A percentile compares a stretch with the other conserved stretches of the same genome.
phyloP scores from a whole-genome alignment of 1,284 basidiomycete genomes.

The Lentinula novae-zelandiae region DNA sequence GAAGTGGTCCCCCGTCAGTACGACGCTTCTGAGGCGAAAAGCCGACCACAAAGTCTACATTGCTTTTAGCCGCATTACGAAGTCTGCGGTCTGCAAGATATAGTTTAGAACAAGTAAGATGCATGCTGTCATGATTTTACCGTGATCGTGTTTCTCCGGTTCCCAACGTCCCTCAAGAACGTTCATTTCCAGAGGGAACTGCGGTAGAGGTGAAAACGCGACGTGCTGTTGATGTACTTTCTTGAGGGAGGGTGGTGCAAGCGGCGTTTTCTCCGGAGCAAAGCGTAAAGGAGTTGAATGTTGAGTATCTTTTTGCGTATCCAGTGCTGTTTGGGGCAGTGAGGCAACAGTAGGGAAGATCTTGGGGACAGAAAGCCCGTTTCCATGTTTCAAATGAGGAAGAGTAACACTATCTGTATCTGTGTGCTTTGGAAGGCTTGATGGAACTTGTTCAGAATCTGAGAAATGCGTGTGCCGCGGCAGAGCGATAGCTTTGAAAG shows the following conservation, averaged over 20 bases:
- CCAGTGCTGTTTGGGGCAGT: neutral
- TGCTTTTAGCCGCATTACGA: neutral
- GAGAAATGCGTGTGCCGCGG: neutral
- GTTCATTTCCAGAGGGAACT: neutral
- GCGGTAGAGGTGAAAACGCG: neutral
- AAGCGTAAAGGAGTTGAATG: neutral
- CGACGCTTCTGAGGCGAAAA: neutral
- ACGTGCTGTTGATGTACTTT: neutral
- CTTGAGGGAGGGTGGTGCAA: neutral
- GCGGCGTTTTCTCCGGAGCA: neutral
- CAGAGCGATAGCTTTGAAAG: neutral
- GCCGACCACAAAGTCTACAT: neutral
- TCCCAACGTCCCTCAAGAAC: neutral
- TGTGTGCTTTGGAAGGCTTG: neutral
- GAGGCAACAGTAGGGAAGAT: neutral
- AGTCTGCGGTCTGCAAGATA: neutral
- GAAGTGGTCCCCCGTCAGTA: neutral
- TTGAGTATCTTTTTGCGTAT: neutral
- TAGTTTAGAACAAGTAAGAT: neutral
- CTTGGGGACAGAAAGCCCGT: neutral
- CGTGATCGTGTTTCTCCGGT: neutral
- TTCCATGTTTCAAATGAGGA: neutral
- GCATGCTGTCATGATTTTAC: neutral
- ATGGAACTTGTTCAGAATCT: neutral
- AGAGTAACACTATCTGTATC: neutral